These are phyloP conservation scores for Brettanomyces anomalus DNA, from an alignment of 805 yeast genomes.

Conservation along the genomic window DNA sequence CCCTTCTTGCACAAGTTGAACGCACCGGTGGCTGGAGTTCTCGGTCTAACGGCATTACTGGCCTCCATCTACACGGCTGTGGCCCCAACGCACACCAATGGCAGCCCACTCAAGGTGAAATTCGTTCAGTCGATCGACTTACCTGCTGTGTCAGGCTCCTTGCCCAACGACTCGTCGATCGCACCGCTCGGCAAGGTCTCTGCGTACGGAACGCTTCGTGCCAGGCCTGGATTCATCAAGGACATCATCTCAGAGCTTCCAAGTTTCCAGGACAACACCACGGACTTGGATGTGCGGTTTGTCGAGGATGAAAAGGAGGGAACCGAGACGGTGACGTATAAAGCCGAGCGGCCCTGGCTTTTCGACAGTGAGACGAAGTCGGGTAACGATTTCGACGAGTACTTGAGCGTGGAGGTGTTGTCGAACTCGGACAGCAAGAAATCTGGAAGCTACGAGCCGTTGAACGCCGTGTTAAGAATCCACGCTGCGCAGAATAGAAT, in stretches of 20 bases:
- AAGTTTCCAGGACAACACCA: conserved; percentile 34
- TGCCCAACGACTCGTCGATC: background rate
- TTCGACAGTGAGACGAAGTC: conserved; percentile 25
- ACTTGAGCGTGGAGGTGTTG: conserved; percentile 42
- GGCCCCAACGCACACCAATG: conserved; percentile 48
- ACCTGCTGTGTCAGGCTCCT: conserved; percentile 11
- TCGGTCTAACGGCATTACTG: conserved; percentile 30
- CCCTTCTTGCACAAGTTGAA: conserved; percentile 68
- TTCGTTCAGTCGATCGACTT: conserved; percentile 57
- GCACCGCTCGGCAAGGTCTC: conserved; percentile 29
- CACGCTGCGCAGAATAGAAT: conserved; percentile 52
- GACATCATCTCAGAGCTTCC: conserved; percentile 54
- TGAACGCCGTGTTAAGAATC: conserved; percentile 53
- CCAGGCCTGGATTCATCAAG: conserved; percentile 40
- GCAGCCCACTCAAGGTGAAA: conserved; percentile 63
- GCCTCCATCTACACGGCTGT: conserved; percentile 31
- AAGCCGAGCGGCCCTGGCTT: conserved; percentile 40
- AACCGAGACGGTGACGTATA: conserved; percentile 43
- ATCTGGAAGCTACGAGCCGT: conserved; percentile 45
- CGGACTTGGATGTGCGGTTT: background rate
- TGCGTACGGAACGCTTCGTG: conserved; percentile 39
- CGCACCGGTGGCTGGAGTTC: conserved; percentile 36
- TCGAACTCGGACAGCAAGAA: conserved; percentile 33
- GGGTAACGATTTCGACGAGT: conserved; percentile 30
- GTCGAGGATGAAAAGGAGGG: conserved; percentile 23